phyloP scores from a whole-genome alignment of 2,329 filamentous ascomycete genomes.

The Colletotrichum aenigma region DNA sequence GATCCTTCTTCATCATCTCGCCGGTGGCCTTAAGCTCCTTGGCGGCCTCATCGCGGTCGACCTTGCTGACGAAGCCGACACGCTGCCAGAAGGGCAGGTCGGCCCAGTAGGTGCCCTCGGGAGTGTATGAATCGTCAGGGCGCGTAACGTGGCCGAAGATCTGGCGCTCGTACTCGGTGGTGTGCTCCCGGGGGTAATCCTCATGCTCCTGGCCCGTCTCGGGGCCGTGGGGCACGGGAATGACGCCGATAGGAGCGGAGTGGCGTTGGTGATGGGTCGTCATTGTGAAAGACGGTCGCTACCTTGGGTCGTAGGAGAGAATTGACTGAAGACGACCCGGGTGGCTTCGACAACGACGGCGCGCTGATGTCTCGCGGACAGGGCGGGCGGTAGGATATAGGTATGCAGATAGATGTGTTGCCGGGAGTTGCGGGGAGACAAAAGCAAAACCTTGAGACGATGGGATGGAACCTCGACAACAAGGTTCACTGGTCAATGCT shows the following conservation, averaged over 20 bases:
- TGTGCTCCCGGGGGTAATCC: slow-evolving; percentile 47
- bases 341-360: background rate
- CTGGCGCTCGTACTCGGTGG: slow-evolving; percentile 55
- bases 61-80: slow-evolving; percentile 74
- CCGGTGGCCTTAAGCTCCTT: slow-evolving; percentile 72
- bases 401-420: background rate
- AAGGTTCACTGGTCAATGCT: slow-evolving; percentile 3
- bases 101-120: slow-evolving; percentile 89
- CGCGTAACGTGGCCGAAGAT: slow-evolving; percentile 82
- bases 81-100: slow-evolving; percentile 77
- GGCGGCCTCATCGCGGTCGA: slow-evolving; percentile 73
- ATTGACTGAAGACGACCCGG: background rate
- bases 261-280: slow-evolving; percentile 39
- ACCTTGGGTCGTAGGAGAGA: background rate
- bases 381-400: background rate
- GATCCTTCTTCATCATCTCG: slow-evolving; percentile 84
- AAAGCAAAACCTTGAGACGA: slow-evolving; percentile 4
- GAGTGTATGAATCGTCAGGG: slow-evolving; percentile 86
- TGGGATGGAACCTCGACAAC: background rate
- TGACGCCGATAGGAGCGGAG: slow-evolving; percentile 51
- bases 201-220: slow-evolving; percentile 54
- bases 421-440: background rate
- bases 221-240: slow-evolving; percentile 60
- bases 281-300: slow-evolving; percentile 1
- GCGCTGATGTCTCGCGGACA: background rate